Evolutionary conservation across 495 filamentous ascomycete species (phyloP), one percentile per base, ranked within the genome.

Genomic region (Podospora fimiseda): DNA sequence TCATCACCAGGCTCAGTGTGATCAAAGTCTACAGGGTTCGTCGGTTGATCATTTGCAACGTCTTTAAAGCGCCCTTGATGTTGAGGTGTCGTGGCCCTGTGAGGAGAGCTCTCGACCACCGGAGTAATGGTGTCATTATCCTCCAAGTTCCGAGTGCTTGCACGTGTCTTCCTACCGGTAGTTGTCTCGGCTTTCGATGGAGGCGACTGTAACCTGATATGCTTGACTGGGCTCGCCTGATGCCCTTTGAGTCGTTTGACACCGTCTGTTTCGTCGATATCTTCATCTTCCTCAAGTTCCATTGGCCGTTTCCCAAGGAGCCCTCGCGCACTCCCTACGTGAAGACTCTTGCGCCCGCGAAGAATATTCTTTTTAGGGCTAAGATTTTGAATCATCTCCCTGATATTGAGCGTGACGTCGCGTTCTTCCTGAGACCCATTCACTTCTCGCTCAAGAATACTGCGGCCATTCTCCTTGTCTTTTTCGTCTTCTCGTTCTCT

Each of bases 171-270:
- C n/a, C 81, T 79, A 13, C 84, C 79, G 23, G 74, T 68, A 60
- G 65, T 79, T 1, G 79, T 84, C 51, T 85, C 81, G 39, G 77
- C 77, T 50, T 84, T 87, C 3, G 80, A 71, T 21, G 82, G 82
- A 20, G 84, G 86, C 19, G 76, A 79, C 51, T 81, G 81, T 43
- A 91, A 74, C 59, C 71, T 80, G 33, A 89, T 73, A 37, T 80
- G 86, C 69, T 91, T 91, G 56, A 90, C 85, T 3, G 87, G 87
- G 57, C 87, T 91, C 43, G 80, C 80, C 64, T 85, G 78, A 39
- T 78, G 80, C n/a, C 79, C 81, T 62, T 83, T 86, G 20, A 89
- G 72, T 45, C 83, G 76, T 63, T 89, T 88, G 9, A 86, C 77
- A 1, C 84, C 84, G 53, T 75, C 80, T 42, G 74, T 75, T 23